A percentile compares a stretch with the other conserved stretches of the same genome.
These are phyloP conservation scores for Phaeosphaeriaceae sp. DNA, from an alignment of 2,329 filamentous ascomycete genomes.

Conservation along the genomic window DNA sequence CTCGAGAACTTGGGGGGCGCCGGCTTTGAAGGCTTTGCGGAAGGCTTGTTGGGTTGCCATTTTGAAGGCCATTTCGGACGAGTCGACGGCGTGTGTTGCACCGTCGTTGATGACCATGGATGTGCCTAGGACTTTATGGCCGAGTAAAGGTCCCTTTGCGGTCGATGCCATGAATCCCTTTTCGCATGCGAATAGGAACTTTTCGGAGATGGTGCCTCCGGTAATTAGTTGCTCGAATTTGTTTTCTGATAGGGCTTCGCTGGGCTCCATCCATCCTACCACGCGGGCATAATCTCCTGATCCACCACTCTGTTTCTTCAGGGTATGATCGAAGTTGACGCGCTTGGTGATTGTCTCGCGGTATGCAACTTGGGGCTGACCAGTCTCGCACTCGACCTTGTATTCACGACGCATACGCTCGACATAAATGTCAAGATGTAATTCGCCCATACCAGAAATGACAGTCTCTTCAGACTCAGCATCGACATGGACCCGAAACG, in stretches of 20 bases:
- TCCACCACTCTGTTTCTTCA: conserved; percentile 95
- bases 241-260: conserved; percentile 74
- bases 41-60: conserved; percentile 95
- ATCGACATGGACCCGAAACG: conserved; percentile 94
- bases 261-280: conserved; percentile 88
- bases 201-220: conserved; percentile 91
- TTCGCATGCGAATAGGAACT: conserved; percentile 91
- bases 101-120: conserved; percentile 95
- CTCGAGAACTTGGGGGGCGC: conserved; percentile 84
- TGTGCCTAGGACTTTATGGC: conserved; percentile 88
- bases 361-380: conserved; percentile 95
- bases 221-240: conserved; percentile 85
- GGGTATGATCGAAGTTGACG: conserved; percentile 87
- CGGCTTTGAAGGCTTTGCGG: conserved; percentile 86
- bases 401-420: conserved; percentile 97
- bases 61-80: conserved; percentile 95
- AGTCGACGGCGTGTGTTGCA: conserved; percentile 96
- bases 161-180: conserved; percentile 90
- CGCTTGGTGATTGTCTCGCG: conserved; percentile 85
- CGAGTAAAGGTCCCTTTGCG: conserved; percentile 86
- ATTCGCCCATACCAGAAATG: conserved; percentile 97
- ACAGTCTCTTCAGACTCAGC: conserved; percentile 94
- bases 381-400: conserved; percentile 93
- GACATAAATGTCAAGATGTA: conserved; percentile 96
- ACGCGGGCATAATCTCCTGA: conserved; percentile 96